Base-by-base conservation (phyloP, 768 basidiomycete species). In the Agrocybe praecox region DNA sequence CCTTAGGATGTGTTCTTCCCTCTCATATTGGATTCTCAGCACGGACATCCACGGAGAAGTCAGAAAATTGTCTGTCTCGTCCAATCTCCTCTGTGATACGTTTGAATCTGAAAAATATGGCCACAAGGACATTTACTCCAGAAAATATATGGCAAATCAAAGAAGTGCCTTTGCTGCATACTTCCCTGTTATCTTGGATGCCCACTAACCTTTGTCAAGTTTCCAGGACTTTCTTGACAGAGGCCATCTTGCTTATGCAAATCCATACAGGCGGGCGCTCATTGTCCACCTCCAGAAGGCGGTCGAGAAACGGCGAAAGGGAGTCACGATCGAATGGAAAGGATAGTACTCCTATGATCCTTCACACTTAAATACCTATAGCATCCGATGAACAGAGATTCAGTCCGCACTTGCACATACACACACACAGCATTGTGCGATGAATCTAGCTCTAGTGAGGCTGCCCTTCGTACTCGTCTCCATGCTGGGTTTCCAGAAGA, bases 391-490 rank as follows among this genome's bases (percentile, higher is more conserved):
- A 29, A 29, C 40, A 49, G 19, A 34, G n/a, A 11, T 23, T 5
- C 18, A 12, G 18, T 21, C 22, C 23, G 23, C 45, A 22, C 18
- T 29, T 29, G 26, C 26, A 29, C 26, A 9, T 29, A 22, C 18
- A 5, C 9, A 9, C 26, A 29, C 26, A 9, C 9, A 29, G 26
- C 36, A 4, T 40, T n/a, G 12, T n/a, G 36, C 12, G n/a, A 65
- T 60, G 59, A 67, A 67, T 63, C 49, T 55, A 1, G 60, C 73
- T 33, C 63, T 77, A 43, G 43, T 76, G 46, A 79, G 75, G 58
- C 67, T 82, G 46, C 79, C 80, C 6, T 76, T 75, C 64, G 71
- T 77, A 44, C 62, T 81, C 34, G 66, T 75, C 17, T 72, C 77
- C 17, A 77, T 77, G 62, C 53, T 76, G 46, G 78, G 76, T 23